phyloP scores from a whole-genome alignment of 306 rosid genomes.

The Alnus glutinosa region DNA sequence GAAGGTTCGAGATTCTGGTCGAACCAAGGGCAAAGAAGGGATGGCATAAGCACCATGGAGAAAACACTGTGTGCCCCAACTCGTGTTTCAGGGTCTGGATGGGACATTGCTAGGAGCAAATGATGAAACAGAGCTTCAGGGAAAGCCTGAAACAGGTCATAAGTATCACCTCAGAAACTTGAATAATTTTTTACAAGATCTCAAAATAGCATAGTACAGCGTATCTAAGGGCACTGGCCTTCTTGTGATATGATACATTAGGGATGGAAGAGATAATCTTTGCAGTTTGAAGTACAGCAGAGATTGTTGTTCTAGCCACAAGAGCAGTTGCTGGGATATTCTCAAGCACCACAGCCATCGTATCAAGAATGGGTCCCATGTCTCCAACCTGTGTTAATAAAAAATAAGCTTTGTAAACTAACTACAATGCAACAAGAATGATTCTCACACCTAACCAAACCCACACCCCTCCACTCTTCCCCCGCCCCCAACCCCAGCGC shows the following conservation, averaged over 20 bases:
- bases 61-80: constrained; percentile 80
- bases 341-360: constrained; percentile 85
- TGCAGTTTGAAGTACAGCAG: constrained; percentile 79
- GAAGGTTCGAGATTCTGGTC: constrained; percentile 42
- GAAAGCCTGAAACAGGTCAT: constrained; percentile 59
- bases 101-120: constrained; percentile 83
- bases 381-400: constrained; percentile 70
- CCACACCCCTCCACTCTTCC: neutral
- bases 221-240: constrained; percentile 49
- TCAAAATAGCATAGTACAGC: constrained; percentile 20
- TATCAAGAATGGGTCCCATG: constrained; percentile 88
- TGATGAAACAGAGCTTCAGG: constrained; percentile 97
- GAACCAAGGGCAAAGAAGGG: constrained; percentile 42
- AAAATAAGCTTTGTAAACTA: constrained; percentile 33
- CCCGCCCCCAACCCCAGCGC: too few species aligned
- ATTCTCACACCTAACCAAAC: neutral
- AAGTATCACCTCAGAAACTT: constrained; percentile 20
- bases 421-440: constrained; percentile 21
- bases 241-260: constrained; percentile 73
- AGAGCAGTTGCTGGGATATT: constrained; percentile 50
- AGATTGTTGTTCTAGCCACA: constrained; percentile 72
- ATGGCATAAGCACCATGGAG: constrained; percentile 79
- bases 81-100: constrained; percentile 82
- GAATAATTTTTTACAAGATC: constrained; percentile 29
- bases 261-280: constrained; percentile 72